Evolutionary conservation across 1,139 yeast species (phyloP), one percentile per base, ranked within the genome.

Genomic region (Suhomyces bokatorum): DNA sequence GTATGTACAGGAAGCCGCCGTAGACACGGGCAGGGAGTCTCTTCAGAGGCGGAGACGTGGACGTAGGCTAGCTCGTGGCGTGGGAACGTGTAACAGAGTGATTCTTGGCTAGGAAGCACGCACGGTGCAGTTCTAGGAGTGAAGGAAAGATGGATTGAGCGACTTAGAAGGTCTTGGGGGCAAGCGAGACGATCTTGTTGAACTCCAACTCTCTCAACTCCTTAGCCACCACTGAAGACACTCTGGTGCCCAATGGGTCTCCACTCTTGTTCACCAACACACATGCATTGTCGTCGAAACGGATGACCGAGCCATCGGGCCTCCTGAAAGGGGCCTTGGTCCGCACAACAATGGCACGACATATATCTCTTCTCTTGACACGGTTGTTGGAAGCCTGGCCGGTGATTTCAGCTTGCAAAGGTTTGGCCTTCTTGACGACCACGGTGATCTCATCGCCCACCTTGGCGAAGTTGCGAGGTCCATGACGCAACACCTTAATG

Each of bases 201-300:
- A 79, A 90, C 50, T 89, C 87, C 69, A 83, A 83, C 51, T 87
- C 89, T 69, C 85, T 83, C 53, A 93, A 78, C 66, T 93, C 98
- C 65, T 88, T 87, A 34, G 97, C 96, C 28, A 93, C 97, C 42
- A 88, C 95, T 33, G 93, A 85, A 44, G 88, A 80, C 31, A 93
- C 89, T 77, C 99, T 85, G 31, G 97, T 87, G 11, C 99, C 99
- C 44, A 93, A 77, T 8, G 98, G 97, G 61, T 95, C 99, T 24
- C 90, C 89, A 53, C 84, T 85, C 68, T 90, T 90, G 70, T 93
- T 91, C 51, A 93, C 81, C 61, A 93, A 77, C 31, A 95, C 98
- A 71, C 98, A 91, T 1, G 99, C 99, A 65, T 93, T 93, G 67
- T 93, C 99, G 63, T 93, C 97, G 62, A 93, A 93, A 55, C 89